Base-by-base conservation (phyloP, 2,329 filamentous ascomycete genomes). In the Ophiocordyceps camponoti-floridani region DNA sequence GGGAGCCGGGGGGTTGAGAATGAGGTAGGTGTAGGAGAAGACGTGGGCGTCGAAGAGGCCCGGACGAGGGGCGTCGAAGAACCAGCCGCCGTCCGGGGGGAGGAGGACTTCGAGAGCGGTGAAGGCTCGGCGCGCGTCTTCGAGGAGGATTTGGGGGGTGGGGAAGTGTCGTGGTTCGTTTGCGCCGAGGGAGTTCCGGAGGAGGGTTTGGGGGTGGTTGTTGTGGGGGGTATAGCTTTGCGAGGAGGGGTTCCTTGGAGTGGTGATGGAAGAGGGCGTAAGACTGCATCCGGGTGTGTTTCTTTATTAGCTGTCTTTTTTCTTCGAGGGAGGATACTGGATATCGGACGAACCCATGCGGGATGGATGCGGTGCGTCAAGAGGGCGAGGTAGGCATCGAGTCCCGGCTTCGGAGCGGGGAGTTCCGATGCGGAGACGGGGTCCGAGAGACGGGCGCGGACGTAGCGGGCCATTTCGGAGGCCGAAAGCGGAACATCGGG, bases 21-120 rank as follows among this genome's bases (percentile, higher is more conserved):
- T 67, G 43, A 94, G 66, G 59, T 93, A 77, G 0, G 84, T 88
- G 61, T 95, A 98, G 4, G 86, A 79, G 63, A 95, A 96, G 2
- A 96, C 75, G 45, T 77, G 78, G 7, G 89, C 88, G 62, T 98
- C 91, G 53, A 96, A 89, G 23, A 89, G 56, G 0, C 79, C 77
- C 0, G 89, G 85, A 57, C 28, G 60, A 43, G 46, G 59, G 57
- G 48, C 54, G 23, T 56, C 65, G 46, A 73, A 73, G 57, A 76
- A 76, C 68, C 69, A 75, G 3, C 53, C 4, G 13, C 10, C 52
- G 2, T 57, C 53, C 11, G 58, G 52, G 6, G 54, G 58, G 6
- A 75, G 55, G 7, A 71, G 46, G 2, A 58, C 52, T 2, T 64
- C 64, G 5, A 77, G 60, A 9, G 71, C 67, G 9, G 50, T 57